Percentiles rank a stretch among this genome's conserved stretches.
Evolutionary conservation across 140 eudicot genomes (phyloP).

Genomic region (Senecio squalidus): DNA sequence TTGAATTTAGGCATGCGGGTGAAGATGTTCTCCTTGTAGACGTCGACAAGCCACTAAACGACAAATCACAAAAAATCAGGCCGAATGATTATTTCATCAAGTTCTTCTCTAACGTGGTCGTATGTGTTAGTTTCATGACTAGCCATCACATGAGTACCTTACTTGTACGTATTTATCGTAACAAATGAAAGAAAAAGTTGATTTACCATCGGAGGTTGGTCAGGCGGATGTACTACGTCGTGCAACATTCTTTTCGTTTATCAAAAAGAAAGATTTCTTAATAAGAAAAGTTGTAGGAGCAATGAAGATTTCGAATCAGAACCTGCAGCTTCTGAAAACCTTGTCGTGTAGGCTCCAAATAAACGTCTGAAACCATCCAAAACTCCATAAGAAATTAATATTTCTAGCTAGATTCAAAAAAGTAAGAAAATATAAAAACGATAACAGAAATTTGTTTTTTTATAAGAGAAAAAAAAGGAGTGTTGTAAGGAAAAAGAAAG

Average conservation of each 20-base stretch:
- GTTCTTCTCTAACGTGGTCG: neutral
- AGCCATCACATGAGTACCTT: neutral
- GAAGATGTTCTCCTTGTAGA: constrained; percentile 25
- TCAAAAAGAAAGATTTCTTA: constrained; percentile 5
- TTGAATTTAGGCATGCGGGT: constrained; percentile 34
- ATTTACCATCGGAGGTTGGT: constrained; percentile 56
- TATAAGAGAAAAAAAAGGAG: constrained; percentile 17
- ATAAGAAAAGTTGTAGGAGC: constrained; percentile 1
- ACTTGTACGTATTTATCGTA: constrained; percentile 6
- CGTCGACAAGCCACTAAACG: constrained; percentile 20
- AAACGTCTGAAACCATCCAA: constrained; percentile 44
- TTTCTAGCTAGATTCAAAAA: neutral
- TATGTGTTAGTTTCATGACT: neutral
- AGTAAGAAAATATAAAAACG: neutral
- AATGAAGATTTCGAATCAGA: neutral
- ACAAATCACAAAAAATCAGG: constrained; percentile 15
- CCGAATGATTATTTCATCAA: neutral
- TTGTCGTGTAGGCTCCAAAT: constrained; percentile 29
- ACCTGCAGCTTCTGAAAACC: constrained; percentile 14
- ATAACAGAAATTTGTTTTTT: constrained; percentile 17
- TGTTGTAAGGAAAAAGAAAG: constrained; percentile 12
- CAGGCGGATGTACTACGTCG: constrained; percentile 50
- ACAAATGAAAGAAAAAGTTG: neutral
- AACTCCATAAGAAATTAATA: constrained; percentile 20
- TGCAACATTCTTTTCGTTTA: constrained; percentile 33